Evolutionary conservation across 1,284 basidiomycete genomes (phyloP).

Genomic region (Cutaneotrichosporon sp.): DNA sequence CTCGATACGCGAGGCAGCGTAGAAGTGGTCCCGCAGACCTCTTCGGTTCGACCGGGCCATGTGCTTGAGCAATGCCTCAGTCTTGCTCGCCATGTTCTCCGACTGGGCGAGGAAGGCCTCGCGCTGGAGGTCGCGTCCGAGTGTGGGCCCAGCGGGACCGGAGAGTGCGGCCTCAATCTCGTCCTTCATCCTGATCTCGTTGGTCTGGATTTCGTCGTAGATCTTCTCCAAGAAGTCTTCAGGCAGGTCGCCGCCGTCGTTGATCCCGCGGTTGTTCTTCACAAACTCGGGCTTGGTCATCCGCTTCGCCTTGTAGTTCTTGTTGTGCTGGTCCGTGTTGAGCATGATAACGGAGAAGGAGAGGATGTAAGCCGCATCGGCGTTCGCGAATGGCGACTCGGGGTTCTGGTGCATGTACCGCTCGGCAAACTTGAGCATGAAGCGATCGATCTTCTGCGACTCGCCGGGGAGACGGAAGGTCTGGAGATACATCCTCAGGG

Average conservation of each 20-base stretch:
- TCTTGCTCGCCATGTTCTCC: constrained; percentile 91
- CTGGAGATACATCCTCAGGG: constrained; percentile 80
- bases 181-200: constrained; percentile 97
- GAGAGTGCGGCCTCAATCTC: constrained; percentile 62
- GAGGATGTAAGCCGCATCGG: constrained; percentile 84
- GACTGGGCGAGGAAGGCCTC: constrained; percentile 92
- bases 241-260: constrained; percentile 78
- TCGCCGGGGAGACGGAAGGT: constrained; percentile 93
- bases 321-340: constrained; percentile 93
- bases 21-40: constrained; percentile 73
- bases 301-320: constrained; percentile 76
- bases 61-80: constrained; percentile 87
- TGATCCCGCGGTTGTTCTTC: constrained; percentile 91
- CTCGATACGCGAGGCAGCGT: constrained; percentile 88
- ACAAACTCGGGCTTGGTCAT: constrained; percentile 88
- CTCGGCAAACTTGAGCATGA: constrained; percentile 96
- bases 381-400: constrained; percentile 69
- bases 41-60: constrained; percentile 77
- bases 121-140: constrained; percentile 85
- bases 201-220: constrained; percentile 80
- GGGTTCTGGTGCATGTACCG: constrained; percentile 83
- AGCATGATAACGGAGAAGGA: constrained; percentile 91
- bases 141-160: constrained; percentile 66
- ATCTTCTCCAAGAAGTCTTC: constrained; percentile 73
- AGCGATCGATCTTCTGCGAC: constrained; percentile 96